These are phyloP conservation scores for Phanerodontia chrysosporium DNA, from an alignment of 768 basidiomycete species.

Conservation along the genomic window DNA sequence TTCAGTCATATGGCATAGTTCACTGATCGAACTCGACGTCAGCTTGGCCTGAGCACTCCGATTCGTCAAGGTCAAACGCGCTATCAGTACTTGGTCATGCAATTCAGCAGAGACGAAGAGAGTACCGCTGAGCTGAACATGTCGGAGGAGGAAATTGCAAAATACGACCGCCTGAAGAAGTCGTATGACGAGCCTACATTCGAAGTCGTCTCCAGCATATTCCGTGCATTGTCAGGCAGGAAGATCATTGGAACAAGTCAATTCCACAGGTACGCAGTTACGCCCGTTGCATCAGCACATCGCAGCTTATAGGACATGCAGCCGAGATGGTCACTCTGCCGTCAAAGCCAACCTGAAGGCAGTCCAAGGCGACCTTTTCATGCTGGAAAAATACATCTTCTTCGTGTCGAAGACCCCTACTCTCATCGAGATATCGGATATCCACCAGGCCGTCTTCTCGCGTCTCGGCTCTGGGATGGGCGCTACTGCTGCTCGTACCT, in stretches of 20 bases:
- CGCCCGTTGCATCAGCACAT: not conserved
- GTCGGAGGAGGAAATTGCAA: constrained; percentile 79
- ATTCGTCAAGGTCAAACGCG: constrained; percentile 97
- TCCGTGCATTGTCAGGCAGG: constrained; percentile 86
- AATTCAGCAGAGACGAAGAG: constrained; percentile 95
- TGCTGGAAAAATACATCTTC: constrained; percentile 96
- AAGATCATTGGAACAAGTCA: constrained; percentile 86
- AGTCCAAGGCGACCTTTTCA: constrained; percentile 92
- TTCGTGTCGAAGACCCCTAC: constrained; percentile 96
- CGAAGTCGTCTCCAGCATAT: constrained; percentile 90
- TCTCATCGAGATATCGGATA: constrained; percentile 85
- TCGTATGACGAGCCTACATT: constrained; percentile 94
- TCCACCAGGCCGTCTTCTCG: constrained; percentile 88
- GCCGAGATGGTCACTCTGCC: constrained; percentile 87
- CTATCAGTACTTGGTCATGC: constrained; percentile 98
- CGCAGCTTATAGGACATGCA: constrained; percentile 25
- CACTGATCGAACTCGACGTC: too few species aligned
- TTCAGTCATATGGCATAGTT: too few species aligned
- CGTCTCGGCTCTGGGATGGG: constrained; percentile 86
- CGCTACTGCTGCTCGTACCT: constrained; percentile 82
- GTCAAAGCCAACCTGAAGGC: constrained; percentile 98
- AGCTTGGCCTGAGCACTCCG: constrained; percentile 89
- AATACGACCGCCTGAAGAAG: constrained; percentile 83
- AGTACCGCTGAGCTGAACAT: constrained; percentile 94
- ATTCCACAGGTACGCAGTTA: constrained; percentile 67